Conservation (phyloP, 371 early-diverging fungal species). For the Spraguea lophii region DNA sequence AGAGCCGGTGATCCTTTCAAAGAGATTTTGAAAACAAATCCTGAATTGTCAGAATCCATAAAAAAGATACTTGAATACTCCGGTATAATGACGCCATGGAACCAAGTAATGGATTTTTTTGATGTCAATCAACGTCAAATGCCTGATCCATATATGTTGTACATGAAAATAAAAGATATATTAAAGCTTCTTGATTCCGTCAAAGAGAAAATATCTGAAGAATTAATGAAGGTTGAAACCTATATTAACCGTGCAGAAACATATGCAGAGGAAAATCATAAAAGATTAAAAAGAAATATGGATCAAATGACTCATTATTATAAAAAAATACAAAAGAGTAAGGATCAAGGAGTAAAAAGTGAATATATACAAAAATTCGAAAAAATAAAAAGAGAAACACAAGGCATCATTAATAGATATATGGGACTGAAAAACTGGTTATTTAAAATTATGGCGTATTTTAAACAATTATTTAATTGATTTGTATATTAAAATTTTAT, state of each 20-base stretch:
- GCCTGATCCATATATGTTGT: constrained; percentile 21
- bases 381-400: constrained; percentile 2
- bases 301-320: constrained; percentile 5
- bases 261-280: constrained; percentile 13
- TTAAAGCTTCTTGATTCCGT: constrained; percentile 17
- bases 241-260: constrained; percentile 23
- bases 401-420: background rate
- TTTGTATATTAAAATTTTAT: too few species aligned
- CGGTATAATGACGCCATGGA: constrained; percentile 23
- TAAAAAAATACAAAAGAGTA: constrained; percentile 6
- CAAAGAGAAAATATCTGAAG: constrained; percentile 20
- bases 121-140: constrained; percentile 6
- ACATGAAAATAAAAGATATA: constrained; percentile 10
- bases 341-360: constrained; percentile 2
- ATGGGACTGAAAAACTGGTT: background rate
- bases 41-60: constrained; percentile 1
- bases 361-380: constrained; percentile 18
- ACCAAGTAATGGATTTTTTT: constrained; percentile 10
- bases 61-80: constrained; percentile 14
- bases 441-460: background rate
- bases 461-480: constrained; percentile 1
- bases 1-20: too few species aligned
- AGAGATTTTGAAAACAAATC: too few species aligned
- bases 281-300: constrained; percentile 10
- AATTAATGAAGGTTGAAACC: constrained; percentile 17